A percentile compares a stretch with the other conserved stretches of the same genome.
Conservation (phyloP, 2,329 filamentous ascomycete genomes). For the Aspergillus versicolor region DNA sequence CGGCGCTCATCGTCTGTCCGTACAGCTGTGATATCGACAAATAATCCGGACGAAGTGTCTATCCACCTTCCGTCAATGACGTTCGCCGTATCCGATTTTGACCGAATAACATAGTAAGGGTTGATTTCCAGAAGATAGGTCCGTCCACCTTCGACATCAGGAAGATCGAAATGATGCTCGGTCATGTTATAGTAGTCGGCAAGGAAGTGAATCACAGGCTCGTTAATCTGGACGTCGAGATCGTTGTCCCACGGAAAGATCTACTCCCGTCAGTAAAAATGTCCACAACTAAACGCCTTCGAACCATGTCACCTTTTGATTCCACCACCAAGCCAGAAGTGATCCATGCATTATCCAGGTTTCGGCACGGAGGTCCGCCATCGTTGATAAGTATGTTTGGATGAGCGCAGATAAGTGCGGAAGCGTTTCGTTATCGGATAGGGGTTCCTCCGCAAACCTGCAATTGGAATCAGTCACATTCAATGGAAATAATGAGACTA, state of each 20-base stretch:
- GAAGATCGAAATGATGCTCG: conserved; percentile 50
- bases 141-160: conserved; percentile 33
- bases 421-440: conserved; percentile 49
- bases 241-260: conserved; percentile 64
- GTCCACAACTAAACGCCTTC: conserved; percentile 4
- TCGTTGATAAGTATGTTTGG: conserved; percentile 56
- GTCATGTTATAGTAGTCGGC: conserved; percentile 64
- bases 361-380: conserved; percentile 56
- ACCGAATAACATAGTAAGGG: conserved; percentile 51
- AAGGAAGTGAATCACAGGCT: conserved; percentile 55
- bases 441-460: conserved; percentile 49
- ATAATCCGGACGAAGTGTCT: conserved; percentile 58
- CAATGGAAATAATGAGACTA: neutral
- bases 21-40: conserved; percentile 62
- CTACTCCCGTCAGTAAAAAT: conserved; percentile 17
- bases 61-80: conserved; percentile 63
- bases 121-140: conserved; percentile 61
- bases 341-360: conserved; percentile 66
- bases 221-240: conserved; percentile 59
- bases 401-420: conserved; percentile 53
- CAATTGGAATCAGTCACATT: conserved; percentile 14
- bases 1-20: conserved; percentile 46
- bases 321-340: conserved; percentile 64
- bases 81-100: conserved; percentile 50
- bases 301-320: conserved; percentile 43